phyloP scores from a whole-genome alignment of 306 rosid genomes.

The Corylus americana region DNA sequence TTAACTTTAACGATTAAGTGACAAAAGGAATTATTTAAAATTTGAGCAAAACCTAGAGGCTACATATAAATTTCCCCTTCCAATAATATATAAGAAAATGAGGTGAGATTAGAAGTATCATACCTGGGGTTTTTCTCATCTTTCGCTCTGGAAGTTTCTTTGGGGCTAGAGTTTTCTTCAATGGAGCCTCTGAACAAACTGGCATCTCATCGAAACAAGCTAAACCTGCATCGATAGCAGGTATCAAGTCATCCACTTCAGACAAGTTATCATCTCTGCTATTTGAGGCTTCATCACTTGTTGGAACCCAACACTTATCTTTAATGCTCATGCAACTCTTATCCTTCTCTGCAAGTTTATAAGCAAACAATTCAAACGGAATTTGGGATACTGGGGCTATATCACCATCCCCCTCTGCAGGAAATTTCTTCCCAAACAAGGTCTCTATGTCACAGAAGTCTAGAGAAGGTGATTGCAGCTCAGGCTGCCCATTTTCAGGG shows the following conservation, averaged over 20 bases:
- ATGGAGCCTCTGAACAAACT: conserved; percentile 41
- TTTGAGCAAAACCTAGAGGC: no score
- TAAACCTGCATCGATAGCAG: conserved; percentile 37
- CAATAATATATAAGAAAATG: not conserved
- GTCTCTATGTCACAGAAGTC: conserved; percentile 77
- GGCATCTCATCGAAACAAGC: conserved; percentile 34
- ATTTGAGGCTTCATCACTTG: conserved; percentile 27
- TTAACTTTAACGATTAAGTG: no score
- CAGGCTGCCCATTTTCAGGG: conserved; percentile 51
- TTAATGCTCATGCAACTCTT: conserved; percentile 38
- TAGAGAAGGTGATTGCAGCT: conserved; percentile 47
- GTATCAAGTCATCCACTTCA: conserved; percentile 41
- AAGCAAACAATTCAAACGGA: conserved; percentile 86
- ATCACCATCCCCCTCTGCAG: conserved; percentile 28
- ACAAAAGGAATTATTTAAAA: no score
- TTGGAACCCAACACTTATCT: conserved; percentile 34
- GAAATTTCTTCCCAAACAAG: conserved; percentile 48
- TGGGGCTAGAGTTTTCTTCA: conserved; percentile 34
- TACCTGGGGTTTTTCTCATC: conserved; percentile 60
- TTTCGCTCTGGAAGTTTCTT: conserved; percentile 33
- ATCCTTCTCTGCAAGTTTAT: conserved; percentile 63
- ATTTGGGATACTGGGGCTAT: conserved; percentile 49
- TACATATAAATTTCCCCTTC: no score
- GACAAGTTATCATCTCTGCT: conserved; percentile 32
- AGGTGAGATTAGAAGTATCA: conserved; percentile 23